A percentile compares a stretch with the other conserved stretches of the same genome.
phyloP scores from a whole-genome alignment of 1,284 basidiomycete species.

The Earliella scabrosa region DNA sequence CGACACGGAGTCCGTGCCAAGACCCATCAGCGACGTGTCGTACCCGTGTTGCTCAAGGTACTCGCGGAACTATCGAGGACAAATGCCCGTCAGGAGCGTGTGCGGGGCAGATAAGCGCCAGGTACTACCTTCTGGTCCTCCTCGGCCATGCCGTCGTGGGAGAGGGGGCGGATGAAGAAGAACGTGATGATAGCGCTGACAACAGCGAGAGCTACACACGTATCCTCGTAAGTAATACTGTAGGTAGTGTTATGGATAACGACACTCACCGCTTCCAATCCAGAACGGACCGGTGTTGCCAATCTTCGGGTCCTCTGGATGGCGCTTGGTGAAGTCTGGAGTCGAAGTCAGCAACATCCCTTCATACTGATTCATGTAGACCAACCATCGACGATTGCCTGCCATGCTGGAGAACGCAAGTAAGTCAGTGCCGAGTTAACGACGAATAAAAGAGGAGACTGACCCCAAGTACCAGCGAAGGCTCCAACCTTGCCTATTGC shows the following conservation, averaged over 20 bases:
- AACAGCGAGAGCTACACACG: constrained; percentile 63
- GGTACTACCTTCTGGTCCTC: constrained; percentile 66
- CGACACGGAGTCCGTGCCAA: constrained; percentile 27
- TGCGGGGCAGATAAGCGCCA: neutral
- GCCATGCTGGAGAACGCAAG: constrained; percentile 52
- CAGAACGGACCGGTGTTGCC: constrained; percentile 85
- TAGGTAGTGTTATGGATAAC: too few relatives aligned
- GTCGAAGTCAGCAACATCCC: neutral
- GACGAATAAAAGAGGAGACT: constrained; percentile 16
- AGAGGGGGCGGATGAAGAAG: constrained; percentile 77
- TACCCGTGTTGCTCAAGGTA: constrained; percentile 81
- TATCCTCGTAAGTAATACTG: too few relatives aligned
- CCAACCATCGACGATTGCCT: constrained; percentile 29
- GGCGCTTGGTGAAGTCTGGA: constrained; percentile 62
- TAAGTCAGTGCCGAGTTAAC: neutral
- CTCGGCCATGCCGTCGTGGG: constrained; percentile 77
- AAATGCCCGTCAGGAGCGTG: neutral
- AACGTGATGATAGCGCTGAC: constrained; percentile 78
- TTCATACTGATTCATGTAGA: neutral
- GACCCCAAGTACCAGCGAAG: constrained; percentile 82
- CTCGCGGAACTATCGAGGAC: constrained; percentile 68
- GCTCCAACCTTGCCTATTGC: constrained; percentile 92
- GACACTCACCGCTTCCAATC: constrained; percentile 66
- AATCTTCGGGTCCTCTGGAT: constrained; percentile 35
- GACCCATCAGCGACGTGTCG: constrained; percentile 74